Evolutionary conservation across 352 stramenopile species (phyloP), one percentile per base, ranked within the genome.

Genomic region (Phytopythium delawarense): DNA sequence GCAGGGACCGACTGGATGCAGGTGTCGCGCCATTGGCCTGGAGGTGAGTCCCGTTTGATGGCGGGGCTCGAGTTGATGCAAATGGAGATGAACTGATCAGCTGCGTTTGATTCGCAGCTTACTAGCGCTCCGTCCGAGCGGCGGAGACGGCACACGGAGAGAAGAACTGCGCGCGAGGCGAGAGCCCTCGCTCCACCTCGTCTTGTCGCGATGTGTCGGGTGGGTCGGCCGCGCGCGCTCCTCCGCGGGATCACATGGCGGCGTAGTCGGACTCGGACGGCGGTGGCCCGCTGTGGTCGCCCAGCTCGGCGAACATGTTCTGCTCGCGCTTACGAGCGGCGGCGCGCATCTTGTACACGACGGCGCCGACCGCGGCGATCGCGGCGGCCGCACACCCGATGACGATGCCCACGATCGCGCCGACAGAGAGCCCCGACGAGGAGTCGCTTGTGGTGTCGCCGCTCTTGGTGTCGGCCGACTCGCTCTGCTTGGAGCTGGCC

Each of bases 221-320:
- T 2, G 42, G 42, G 18, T 25, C 32, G 32, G 23, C 34, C 4
- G 18, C 32, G 20, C 23, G 34, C 0, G n/a, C 20, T 34, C 8
- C 8, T 57, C n/a, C 13, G 34, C 30, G 34, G 34, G 23, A 4
- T 35, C 50, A 60, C 55, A 60, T 60, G 23, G 55, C 55, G 55
- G 55, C 55, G 40, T 60, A 60, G 55, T 60, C 55, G 39, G 55
- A n/a, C 28, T 60, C 55, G 34, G 53, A 59, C 1, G 53, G 53
- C 39, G 53, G 34, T 8, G 40, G 55, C 3, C 34, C 40, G 37
- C 37, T 39, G 28, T 60, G 55, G 15, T 60, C 55, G 20, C 55
- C 55, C 37, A 60, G 35, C 55, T 60, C 55, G 18, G 55, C 55
- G 40, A 60, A 60, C 39, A 60, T 60, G 40, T 60, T 60, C 42